Conservation (phyloP, 768 basidiomycete species). For the Russula foetens region DNA sequence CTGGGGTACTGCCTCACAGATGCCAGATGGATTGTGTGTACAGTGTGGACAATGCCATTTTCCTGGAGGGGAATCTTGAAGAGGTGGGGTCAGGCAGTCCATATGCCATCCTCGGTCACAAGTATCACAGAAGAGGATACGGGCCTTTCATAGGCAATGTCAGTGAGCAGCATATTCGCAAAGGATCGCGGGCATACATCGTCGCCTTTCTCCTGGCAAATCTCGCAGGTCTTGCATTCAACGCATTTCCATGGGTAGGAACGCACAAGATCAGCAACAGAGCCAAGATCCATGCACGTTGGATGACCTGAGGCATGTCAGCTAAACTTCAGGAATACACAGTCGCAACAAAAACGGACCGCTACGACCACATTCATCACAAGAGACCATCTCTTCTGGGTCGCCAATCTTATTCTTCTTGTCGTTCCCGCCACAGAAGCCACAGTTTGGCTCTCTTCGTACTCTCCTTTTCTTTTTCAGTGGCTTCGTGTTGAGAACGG, state of each 20-base stretch:
- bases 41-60: constrained; percentile 72
- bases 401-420: constrained; percentile 46
- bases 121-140: constrained; percentile 84
- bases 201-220: constrained; percentile 78
- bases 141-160: constrained; percentile 39
- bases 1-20: constrained; percentile 16
- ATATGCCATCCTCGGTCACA: constrained; percentile 95
- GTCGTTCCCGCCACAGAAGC: constrained; percentile 69
- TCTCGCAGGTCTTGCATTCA: constrained; percentile 89
- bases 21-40: constrained; percentile 16
- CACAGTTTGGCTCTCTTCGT: constrained; percentile 58
- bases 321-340: neutral
- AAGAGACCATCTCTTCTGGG: constrained; percentile 67
- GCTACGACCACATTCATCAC: constrained; percentile 74
- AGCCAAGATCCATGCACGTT: constrained; percentile 65
- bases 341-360: constrained; percentile 39
- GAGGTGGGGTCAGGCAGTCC: constrained; percentile 67
- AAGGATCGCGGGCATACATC: constrained; percentile 52
- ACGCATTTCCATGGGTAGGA: constrained; percentile 82
- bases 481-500: constrained; percentile 33
- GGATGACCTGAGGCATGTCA: constrained; percentile 56
- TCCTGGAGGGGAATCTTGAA: constrained; percentile 64
- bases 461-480: constrained; percentile 39
- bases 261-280: constrained; percentile 51
- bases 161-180: constrained; percentile 19